Conservation (phyloP, 2,329 filamentous ascomycete species). For the Pseudofabraea citricarpa region DNA sequence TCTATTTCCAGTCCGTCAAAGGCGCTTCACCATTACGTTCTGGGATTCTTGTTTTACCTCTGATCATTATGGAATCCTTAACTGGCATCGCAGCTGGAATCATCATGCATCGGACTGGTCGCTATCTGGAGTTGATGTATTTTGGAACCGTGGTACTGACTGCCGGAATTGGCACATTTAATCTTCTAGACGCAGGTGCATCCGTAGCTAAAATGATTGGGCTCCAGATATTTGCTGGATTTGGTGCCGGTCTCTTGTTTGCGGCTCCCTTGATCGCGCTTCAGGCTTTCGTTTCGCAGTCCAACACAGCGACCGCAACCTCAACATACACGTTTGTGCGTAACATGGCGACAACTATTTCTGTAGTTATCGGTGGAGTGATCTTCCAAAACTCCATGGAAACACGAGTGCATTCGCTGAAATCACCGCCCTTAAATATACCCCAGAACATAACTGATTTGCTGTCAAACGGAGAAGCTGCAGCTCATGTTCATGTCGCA, state of each 20-base stretch:
- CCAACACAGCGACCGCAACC: slow-evolving; percentile 63
- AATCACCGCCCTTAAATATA: slow-evolving; percentile 3
- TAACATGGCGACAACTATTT: slow-evolving; percentile 37
- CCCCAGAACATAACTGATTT: slow-evolving; percentile 27
- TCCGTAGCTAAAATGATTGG: slow-evolving; percentile 53
- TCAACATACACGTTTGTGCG: slow-evolving; percentile 62
- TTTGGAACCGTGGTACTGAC: slow-evolving; percentile 53
- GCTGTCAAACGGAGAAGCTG: background rate
- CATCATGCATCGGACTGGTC: slow-evolving; percentile 53
- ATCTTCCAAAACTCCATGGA: slow-evolving; percentile 47
- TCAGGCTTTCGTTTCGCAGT: slow-evolving; percentile 55
- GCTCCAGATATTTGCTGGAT: slow-evolving; percentile 58
- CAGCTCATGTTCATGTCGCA: slow-evolving; percentile 27
- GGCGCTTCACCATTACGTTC: slow-evolving; percentile 59
- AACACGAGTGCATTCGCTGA: slow-evolving; percentile 12
- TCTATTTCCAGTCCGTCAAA: slow-evolving; percentile 68
- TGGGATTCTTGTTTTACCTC: slow-evolving; percentile 70
- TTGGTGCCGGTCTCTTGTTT: slow-evolving; percentile 65
- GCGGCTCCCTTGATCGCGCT: slow-evolving; percentile 64
- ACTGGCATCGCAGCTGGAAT: slow-evolving; percentile 51
- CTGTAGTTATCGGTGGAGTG: slow-evolving; percentile 43
- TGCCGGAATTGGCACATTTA: slow-evolving; percentile 60
- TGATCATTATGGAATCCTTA: slow-evolving; percentile 59
- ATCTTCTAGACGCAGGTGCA: slow-evolving; percentile 52
- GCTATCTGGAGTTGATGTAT: slow-evolving; percentile 58